Percentiles rank a stretch among this genome's conserved stretches.
Evolutionary conservation across 352 stramenopile species (phyloP).

Genomic region (Saprolegnia diclina): DNA sequence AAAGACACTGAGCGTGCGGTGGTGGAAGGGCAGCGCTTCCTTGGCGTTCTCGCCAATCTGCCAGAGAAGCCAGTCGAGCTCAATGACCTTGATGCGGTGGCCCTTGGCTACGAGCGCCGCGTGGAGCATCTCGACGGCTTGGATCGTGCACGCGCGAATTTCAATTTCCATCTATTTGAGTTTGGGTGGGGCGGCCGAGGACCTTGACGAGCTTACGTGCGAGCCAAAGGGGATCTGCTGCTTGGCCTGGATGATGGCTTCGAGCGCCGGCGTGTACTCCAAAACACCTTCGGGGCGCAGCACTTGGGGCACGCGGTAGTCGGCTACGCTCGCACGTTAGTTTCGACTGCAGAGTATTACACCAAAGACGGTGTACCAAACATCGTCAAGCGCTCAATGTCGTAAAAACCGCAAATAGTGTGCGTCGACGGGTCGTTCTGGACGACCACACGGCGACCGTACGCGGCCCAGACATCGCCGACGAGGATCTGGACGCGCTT

Average conservation of each 20-base stretch:
- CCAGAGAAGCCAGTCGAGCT: constrained; percentile 87
- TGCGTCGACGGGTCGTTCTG: constrained; percentile 18
- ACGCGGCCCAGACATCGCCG: constrained; percentile 82
- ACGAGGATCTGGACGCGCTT: constrained; percentile 87
- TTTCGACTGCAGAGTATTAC: neutral
- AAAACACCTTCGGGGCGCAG: constrained; percentile 67
- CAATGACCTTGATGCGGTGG: constrained; percentile 53
- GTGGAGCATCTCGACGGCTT: constrained; percentile 74
- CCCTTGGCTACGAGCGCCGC: constrained; percentile 33
- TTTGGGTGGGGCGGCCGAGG: too few species aligned
- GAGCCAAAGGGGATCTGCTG: constrained; percentile 46
- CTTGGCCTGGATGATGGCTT: constrained; percentile 46
- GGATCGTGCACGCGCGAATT: constrained; percentile 76
- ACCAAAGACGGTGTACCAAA: constrained; percentile 43
- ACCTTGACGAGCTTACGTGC: neutral
- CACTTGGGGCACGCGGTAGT: constrained; percentile 84
- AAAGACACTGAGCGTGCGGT: constrained; percentile 80
- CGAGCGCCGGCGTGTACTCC: constrained; percentile 47
- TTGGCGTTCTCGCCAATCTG: constrained; percentile 78
- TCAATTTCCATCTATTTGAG: constrained; percentile 64
- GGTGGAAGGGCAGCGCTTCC: constrained; percentile 64
- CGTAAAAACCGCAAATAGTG: constrained; percentile 56
- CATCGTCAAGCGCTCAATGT: constrained; percentile 84
- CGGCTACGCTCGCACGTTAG: constrained; percentile 41
- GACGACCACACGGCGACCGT: constrained; percentile 39